phyloP scores from a whole-genome alignment of 2,329 filamentous ascomycete genomes.

The Neofusicoccum laricinum region DNA sequence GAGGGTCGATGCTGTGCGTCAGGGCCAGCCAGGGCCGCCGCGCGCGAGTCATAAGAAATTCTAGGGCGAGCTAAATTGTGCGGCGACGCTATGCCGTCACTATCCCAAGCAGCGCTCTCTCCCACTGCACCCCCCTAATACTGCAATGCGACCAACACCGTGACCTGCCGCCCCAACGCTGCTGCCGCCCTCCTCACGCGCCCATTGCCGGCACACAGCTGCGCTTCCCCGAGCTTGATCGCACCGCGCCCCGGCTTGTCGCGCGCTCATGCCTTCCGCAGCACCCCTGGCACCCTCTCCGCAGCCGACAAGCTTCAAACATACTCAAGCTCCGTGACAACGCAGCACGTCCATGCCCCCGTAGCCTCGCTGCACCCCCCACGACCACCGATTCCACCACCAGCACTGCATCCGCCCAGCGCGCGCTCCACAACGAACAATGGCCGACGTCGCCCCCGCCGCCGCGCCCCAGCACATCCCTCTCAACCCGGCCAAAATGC shows the following conservation, averaged over 20 bases:
- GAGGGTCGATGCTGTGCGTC: not conserved
- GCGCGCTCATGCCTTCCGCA: conserved; percentile 10
- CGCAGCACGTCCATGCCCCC: conserved; percentile 4
- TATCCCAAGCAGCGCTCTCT: not conserved
- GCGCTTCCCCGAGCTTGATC: not conserved
- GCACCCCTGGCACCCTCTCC: conserved; percentile 8
- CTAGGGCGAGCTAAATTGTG: not conserved
- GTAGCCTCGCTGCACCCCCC: not conserved
- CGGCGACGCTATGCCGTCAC: conserved; percentile 5
- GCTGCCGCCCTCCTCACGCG: not conserved
- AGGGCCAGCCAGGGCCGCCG: not conserved
- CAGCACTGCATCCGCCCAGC: not conserved
- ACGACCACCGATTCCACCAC: not conserved
- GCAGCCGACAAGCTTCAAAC: conserved; percentile 1
- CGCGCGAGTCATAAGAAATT: not conserved
- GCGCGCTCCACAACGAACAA: conserved; percentile 19
- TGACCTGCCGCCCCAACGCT: not conserved
- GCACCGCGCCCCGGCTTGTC: not conserved
- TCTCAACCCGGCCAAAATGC: conserved; percentile 25
- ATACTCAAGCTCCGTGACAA: conserved; percentile 8
- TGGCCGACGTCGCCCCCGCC: conserved; percentile 28
- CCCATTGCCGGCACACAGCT: not conserved
- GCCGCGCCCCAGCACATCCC: conserved; percentile 24
- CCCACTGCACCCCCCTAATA: not conserved
- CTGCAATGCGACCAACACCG: not conserved